Percentiles rank a stretch among this genome's conserved stretches.
Evolutionary conservation across 169 alveolate genomes (phyloP).

Genomic region (Eimeria brunetti): DNA sequence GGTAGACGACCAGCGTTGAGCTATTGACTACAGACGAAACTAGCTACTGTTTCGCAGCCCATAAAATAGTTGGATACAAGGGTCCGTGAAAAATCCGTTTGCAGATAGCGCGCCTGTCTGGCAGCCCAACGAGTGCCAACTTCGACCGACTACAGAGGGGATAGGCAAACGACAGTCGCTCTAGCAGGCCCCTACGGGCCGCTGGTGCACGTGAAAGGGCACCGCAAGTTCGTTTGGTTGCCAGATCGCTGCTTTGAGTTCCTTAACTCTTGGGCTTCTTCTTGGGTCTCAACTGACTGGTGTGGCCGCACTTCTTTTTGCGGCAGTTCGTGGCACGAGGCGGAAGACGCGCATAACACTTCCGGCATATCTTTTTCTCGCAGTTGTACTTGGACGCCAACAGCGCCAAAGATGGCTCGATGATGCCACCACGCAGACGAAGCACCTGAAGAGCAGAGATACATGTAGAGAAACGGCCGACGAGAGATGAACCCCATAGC

Average conservation of each 20-base stretch:
- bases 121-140: slow-evolving; percentile 1
- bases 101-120: neutral
- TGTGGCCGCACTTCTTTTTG: slow-evolving; percentile 99
- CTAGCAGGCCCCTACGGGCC: neutral
- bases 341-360: slow-evolving; percentile 99
- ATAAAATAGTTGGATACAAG: neutral
- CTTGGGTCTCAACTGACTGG: slow-evolving; percentile 99
- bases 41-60: neutral
- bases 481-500: neutral
- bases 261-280: slow-evolving; percentile 95
- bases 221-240: neutral
- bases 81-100: neutral
- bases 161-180: neutral
- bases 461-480: neutral
- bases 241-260: neutral
- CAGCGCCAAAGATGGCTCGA: slow-evolving; percentile 99
- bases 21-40: neutral
- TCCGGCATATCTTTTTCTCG: slow-evolving; percentile 97
- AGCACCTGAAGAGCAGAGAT: slow-evolving; percentile 88
- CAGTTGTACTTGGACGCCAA: slow-evolving; percentile 99
- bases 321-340: slow-evolving; percentile 99
- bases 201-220: neutral
- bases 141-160: neutral
- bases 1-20: too few relatives aligned
- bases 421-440: slow-evolving; percentile 99